Percentiles rank a stretch among this genome's conserved stretches.
Conservation (phyloP, 148 eudicot genomes). For the Amaranthus cruentus region DNA sequence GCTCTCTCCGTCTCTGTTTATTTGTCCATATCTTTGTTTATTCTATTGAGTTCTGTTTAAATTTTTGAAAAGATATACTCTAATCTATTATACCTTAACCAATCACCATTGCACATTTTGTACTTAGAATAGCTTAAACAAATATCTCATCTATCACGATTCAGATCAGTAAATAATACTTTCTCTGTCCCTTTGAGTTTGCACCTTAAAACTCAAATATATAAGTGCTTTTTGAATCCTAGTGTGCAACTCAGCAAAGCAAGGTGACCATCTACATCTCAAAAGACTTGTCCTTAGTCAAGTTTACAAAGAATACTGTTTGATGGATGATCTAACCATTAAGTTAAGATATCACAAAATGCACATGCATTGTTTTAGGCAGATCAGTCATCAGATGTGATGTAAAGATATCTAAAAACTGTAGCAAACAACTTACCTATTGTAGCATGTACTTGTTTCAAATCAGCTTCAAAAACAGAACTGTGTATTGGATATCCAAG, state of each 20-base stretch:
- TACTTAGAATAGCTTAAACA: no score
- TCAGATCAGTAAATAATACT: background rate
- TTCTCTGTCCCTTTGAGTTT: background rate
- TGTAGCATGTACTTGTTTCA: background rate
- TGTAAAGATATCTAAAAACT: background rate
- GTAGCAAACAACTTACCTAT: background rate
- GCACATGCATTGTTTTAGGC: constrained; percentile 56
- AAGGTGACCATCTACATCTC: constrained; percentile 5
- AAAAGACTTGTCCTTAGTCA: constrained; percentile 13
- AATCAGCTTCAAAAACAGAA: background rate
- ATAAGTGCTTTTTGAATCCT: background rate
- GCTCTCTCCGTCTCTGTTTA: no score
- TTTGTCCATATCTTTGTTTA: no score
- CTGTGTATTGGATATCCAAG: background rate
- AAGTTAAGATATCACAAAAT: constrained; percentile 23
- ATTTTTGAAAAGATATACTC: no score
- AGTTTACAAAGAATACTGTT: constrained; percentile 5
- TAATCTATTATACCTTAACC: no score
- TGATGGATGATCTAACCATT: constrained; percentile 13
- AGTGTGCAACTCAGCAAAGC: no score
- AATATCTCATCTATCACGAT: no score
- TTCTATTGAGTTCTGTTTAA: no score
- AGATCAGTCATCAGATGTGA: constrained; percentile 17
- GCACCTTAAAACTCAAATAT: background rate
- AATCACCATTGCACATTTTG: no score